Evolutionary conservation across 1,139 yeast genomes (phyloP).

Genomic region (Yamadazyma membranifaciens): DNA sequence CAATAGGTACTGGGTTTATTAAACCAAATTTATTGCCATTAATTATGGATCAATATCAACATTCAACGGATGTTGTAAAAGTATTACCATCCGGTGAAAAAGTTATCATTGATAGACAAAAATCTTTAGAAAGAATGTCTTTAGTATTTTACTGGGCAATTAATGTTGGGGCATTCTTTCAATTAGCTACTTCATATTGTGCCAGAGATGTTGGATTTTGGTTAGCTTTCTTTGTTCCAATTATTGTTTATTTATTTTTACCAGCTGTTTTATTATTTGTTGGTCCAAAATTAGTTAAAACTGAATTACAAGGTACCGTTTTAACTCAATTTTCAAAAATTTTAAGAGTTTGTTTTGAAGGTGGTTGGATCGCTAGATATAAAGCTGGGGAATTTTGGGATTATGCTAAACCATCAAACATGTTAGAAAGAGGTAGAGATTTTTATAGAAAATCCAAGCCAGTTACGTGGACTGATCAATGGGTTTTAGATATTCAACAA

Average conservation of each 20-base stretch:
- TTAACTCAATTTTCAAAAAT: slow-evolving; percentile 44
- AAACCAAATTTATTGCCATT: slow-evolving; percentile 52
- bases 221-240: slow-evolving; percentile 68
- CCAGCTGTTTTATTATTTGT: slow-evolving; percentile 45
- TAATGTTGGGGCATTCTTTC: slow-evolving; percentile 76
- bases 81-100: slow-evolving; percentile 59
- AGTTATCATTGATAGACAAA: slow-evolving; percentile 69
- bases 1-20: slow-evolving; percentile 48
- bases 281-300: slow-evolving; percentile 34
- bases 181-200: slow-evolving; percentile 73
- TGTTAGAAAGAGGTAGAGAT: slow-evolving; percentile 42
- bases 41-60: slow-evolving; percentile 50
- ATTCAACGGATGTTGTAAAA: slow-evolving; percentile 57
- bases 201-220: slow-evolving; percentile 73
- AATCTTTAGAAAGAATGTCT: slow-evolving; percentile 72
- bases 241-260: slow-evolving; percentile 46
- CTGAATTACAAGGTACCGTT: slow-evolving; percentile 48
- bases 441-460: slow-evolving; percentile 27
- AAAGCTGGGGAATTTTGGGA: slow-evolving; percentile 47
- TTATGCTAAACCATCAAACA: slow-evolving; percentile 51
- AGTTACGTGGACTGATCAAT: slow-evolving; percentile 51
- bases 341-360: slow-evolving; percentile 33
- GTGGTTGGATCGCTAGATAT: slow-evolving; percentile 39
- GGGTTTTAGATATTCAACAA: slow-evolving; percentile 59
- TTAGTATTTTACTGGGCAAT: slow-evolving; percentile 78